Percentiles rank a stretch among this genome's conserved stretches.
Conservation (phyloP, 2,329 filamentous ascomycete species). For the Dothideomycetes sp. region DNA sequence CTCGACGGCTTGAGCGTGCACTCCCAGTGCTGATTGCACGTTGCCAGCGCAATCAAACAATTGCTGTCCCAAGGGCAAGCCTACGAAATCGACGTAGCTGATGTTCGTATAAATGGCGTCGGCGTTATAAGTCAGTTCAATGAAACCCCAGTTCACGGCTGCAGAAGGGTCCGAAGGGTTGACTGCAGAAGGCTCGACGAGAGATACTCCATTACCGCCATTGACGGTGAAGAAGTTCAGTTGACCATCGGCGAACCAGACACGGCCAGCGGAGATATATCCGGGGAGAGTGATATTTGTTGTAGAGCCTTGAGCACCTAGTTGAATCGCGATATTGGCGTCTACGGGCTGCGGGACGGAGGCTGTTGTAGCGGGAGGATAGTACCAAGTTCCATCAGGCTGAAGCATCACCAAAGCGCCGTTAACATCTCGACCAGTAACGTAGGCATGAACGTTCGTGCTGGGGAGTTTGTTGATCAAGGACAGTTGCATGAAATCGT, state of each 20-base stretch:
- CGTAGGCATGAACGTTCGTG: slow-evolving; percentile 35
- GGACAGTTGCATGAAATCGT: slow-evolving; percentile 15
- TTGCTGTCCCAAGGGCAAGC: slow-evolving; percentile 44
- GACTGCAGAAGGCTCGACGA: slow-evolving; percentile 43
- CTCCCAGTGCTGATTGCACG: slow-evolving; percentile 47
- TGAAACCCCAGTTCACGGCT: slow-evolving; percentile 35
- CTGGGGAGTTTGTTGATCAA: slow-evolving; percentile 39
- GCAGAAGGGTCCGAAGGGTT: slow-evolving; percentile 32
- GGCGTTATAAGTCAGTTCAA: slow-evolving; percentile 38
- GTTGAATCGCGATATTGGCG: slow-evolving; percentile 35
- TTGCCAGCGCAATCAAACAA: slow-evolving; percentile 43
- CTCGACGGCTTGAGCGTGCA: slow-evolving; percentile 47
- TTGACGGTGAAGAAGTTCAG: slow-evolving; percentile 37
- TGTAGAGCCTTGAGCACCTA: slow-evolving; percentile 31
- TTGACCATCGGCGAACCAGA: slow-evolving; percentile 39
- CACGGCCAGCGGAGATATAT: slow-evolving; percentile 33
- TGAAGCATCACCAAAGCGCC: slow-evolving; percentile 36
- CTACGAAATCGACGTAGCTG: slow-evolving; percentile 25
- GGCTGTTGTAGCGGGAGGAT: slow-evolving; percentile 32
- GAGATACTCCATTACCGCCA: slow-evolving; percentile 22
- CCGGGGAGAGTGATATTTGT: slow-evolving; percentile 34
- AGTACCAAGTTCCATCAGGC: slow-evolving; percentile 34
- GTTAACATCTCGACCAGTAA: slow-evolving; percentile 36
- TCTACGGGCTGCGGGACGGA: slow-evolving; percentile 32
- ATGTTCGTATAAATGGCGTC: slow-evolving; percentile 35